Percentiles rank a stretch among this genome's conserved stretches.
Conservation (phyloP, 2,329 filamentous ascomycete species). For the Botrytis cinerea region DNA sequence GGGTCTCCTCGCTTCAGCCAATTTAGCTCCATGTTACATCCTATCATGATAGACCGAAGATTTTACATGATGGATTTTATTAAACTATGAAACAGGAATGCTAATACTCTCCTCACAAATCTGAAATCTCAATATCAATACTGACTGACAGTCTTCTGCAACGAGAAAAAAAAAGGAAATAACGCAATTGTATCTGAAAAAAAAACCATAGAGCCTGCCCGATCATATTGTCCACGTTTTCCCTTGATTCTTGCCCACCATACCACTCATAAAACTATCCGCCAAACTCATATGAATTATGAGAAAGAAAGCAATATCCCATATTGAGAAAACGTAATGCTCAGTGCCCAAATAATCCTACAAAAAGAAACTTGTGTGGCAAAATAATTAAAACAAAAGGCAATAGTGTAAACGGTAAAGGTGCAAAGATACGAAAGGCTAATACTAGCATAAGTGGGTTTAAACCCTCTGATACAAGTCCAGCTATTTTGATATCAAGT, state of each 20-base stretch:
- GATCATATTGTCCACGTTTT: not conserved
- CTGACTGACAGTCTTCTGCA: not conserved
- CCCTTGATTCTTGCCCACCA: not conserved
- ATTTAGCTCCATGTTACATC: not conserved
- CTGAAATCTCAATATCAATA: not conserved
- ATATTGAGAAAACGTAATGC: not conserved
- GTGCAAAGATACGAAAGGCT: slow-evolving; percentile 10
- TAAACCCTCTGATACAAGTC: slow-evolving; percentile 15
- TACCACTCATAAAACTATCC: not conserved
- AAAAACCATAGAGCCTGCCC: not conserved
- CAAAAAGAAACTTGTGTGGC: slow-evolving; percentile 18
- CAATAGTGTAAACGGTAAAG: not conserved
- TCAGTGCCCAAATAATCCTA: slow-evolving; percentile 21
- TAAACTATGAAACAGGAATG: slow-evolving; percentile 17
- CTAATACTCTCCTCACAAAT: not conserved
- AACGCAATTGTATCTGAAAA: not conserved
- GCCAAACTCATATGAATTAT: not conserved
- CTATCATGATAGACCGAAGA: not conserved
- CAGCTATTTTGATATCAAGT: slow-evolving; percentile 7
- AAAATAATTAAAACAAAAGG: slow-evolving; percentile 7
- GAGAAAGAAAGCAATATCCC: not conserved
- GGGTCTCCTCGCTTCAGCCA: not conserved
- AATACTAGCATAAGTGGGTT: slow-evolving; percentile 7
- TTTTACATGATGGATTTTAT: slow-evolving; percentile 8
- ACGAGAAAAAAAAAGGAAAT: slow-evolving; percentile 6